A percentile compares a stretch with the other conserved stretches of the same genome.
Evolutionary conservation across 805 yeast genomes (phyloP).

Genomic region (Candida maesae): DNA sequence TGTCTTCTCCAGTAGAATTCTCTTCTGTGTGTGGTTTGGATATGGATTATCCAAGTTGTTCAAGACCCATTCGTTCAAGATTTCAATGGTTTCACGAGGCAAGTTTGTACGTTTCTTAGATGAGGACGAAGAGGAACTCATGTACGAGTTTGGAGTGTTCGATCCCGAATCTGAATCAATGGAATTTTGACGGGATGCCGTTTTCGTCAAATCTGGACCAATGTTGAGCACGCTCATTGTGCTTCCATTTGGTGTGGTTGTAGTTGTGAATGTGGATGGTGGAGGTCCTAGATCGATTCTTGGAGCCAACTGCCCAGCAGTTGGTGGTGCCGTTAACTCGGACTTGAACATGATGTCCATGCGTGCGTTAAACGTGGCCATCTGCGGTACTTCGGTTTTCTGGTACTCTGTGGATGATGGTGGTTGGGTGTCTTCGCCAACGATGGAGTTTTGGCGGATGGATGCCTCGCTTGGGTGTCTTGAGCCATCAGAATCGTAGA

Average conservation of each 20-base stretch:
- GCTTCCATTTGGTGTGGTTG: conserved; percentile 6
- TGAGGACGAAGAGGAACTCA: conserved; percentile 1
- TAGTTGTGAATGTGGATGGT: conserved; percentile 1
- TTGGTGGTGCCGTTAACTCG: conserved; percentile 1
- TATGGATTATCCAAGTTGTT: conserved; percentile 77
- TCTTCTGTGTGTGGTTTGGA: conserved; percentile 77
- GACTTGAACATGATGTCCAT: conserved; percentile 8
- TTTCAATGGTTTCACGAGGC: conserved; percentile 74
- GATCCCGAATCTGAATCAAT: conserved; percentile 12
- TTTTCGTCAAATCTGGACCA: conserved; percentile 10
- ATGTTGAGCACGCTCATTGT: conserved; percentile 10
- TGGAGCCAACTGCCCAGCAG: neutral
- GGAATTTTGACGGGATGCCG: conserved; percentile 16
- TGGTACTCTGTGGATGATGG: no score
- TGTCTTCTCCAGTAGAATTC: conserved; percentile 61
- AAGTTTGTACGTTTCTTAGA: conserved; percentile 60
- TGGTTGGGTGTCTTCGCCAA: neutral
- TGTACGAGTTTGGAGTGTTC: conserved; percentile 7
- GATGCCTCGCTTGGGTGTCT: neutral
- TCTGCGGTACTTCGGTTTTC: neutral
- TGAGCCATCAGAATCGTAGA: neutral
- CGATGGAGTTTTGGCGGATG: conserved; percentile 1
- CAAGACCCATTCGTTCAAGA: conserved; percentile 68
- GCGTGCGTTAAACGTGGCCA: conserved; percentile 12
- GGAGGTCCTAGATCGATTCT: neutral